Evolutionary conservation across 2,329 filamentous ascomycete genomes (phyloP).

Genomic region (Macroventuria anomochaeta): DNA sequence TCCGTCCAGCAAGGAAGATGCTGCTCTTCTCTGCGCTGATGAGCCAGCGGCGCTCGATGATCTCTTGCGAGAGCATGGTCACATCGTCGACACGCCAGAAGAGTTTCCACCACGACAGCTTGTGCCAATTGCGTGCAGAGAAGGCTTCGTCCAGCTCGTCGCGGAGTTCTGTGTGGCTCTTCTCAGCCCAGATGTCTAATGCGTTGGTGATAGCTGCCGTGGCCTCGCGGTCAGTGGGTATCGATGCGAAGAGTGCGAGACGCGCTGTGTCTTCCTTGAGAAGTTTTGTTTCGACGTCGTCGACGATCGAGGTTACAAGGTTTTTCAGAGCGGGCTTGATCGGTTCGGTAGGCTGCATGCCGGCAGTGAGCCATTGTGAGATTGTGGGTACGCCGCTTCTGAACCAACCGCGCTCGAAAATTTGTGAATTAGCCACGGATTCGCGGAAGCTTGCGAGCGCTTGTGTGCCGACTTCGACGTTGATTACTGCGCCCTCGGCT

Average conservation of each 20-base stretch:
- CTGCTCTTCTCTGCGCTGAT: slow-evolving; percentile 77
- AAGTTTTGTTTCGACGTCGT: slow-evolving; percentile 60
- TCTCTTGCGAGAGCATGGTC: slow-evolving; percentile 78
- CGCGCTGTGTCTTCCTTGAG: slow-evolving; percentile 56
- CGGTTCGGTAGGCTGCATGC: slow-evolving; percentile 43
- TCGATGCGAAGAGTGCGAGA: slow-evolving; percentile 41
- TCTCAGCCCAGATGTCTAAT: slow-evolving; percentile 76
- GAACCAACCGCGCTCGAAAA: slow-evolving; percentile 77
- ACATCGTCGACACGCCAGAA: slow-evolving; percentile 96
- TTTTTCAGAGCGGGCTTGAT: slow-evolving; percentile 71
- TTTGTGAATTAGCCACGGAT: slow-evolving; percentile 71
- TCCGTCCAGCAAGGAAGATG: slow-evolving; percentile 81
- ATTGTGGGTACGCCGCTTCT: slow-evolving; percentile 72
- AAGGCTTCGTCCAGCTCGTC: slow-evolving; percentile 81
- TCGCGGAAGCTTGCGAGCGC: slow-evolving; percentile 72
- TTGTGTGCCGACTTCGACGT: slow-evolving; percentile 66
- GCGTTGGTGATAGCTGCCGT: slow-evolving; percentile 61
- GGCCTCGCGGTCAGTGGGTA: slow-evolving; percentile 52
- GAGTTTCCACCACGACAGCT: slow-evolving; percentile 90
- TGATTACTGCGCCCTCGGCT: slow-evolving; percentile 56
- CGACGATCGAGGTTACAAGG: slow-evolving; percentile 72
- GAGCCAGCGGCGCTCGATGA: slow-evolving; percentile 79
- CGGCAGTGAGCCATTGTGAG: slow-evolving; percentile 66
- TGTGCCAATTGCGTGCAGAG: slow-evolving; percentile 75
- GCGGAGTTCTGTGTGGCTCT: slow-evolving; percentile 82